A percentile compares a stretch with the other conserved stretches of the same genome.
Conservation (phyloP, 2,329 filamentous ascomycete genomes). For the Colletotrichum magnum region DNA sequence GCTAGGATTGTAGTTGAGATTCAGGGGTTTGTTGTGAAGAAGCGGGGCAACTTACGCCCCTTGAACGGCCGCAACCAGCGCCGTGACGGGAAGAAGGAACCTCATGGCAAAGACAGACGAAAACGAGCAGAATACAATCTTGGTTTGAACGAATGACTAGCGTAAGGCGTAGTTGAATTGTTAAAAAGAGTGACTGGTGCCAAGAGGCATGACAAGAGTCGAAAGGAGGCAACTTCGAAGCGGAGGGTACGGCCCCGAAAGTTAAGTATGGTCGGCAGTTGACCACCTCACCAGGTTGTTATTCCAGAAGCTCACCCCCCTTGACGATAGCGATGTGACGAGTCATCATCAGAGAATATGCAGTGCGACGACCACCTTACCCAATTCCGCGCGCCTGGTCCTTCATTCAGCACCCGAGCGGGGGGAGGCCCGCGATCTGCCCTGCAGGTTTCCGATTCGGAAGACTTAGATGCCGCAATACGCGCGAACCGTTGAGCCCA, state of each 20-base stretch:
- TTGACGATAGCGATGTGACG: slow-evolving; percentile 15
- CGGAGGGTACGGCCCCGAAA: not conserved
- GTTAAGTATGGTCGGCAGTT: slow-evolving; percentile 24
- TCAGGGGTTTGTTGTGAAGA: not conserved
- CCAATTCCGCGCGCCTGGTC: not conserved
- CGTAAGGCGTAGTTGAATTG: not conserved
- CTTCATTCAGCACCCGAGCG: not conserved
- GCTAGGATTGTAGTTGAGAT: not conserved
- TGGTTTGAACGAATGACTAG: slow-evolving; percentile 13
- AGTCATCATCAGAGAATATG: not conserved
- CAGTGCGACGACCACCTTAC: not conserved
- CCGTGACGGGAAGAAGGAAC: slow-evolving; percentile 3
- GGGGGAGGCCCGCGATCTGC: not conserved
- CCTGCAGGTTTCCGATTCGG: slow-evolving; percentile 10
- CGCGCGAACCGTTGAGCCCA: not conserved
- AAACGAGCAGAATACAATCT: not conserved
- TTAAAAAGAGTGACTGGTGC: slow-evolving; percentile 19
- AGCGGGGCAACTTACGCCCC: slow-evolving; percentile 9
- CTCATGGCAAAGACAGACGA: not conserved
- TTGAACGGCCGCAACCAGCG: slow-evolving; percentile 10
- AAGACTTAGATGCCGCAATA: not conserved
- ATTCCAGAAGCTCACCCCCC: slow-evolving; percentile 3
- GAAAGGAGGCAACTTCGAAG: not conserved
- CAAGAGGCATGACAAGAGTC: slow-evolving; percentile 3
- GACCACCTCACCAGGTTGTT: slow-evolving; percentile 1